Evolutionary conservation across 1,284 basidiomycete genomes (phyloP).

Genomic region (Leccinum solheimii): DNA sequence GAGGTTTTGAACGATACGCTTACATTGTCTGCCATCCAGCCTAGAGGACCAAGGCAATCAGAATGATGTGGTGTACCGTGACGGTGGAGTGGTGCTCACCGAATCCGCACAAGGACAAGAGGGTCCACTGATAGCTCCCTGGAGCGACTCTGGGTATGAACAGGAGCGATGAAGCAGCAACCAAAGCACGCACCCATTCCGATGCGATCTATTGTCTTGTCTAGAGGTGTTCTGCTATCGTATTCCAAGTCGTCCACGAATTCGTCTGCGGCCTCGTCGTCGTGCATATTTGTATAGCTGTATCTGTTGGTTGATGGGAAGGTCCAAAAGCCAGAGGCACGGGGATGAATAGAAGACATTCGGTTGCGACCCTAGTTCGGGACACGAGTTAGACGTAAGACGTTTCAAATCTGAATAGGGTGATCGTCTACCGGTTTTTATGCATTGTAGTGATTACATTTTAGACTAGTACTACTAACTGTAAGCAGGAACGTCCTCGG

Average conservation of each 20-base stretch:
- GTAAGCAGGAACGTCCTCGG: neutral
- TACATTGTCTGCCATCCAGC: conserved; percentile 87
- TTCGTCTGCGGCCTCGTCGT: conserved; percentile 37
- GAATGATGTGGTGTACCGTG: neutral
- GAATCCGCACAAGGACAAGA: conserved; percentile 82
- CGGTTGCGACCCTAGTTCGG: neutral
- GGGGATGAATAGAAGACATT: conserved; percentile 45
- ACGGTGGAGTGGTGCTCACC: conserved; percentile 50
- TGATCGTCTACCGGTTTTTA: too few species aligned
- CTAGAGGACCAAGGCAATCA: conserved; percentile 37
- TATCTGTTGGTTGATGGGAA: conserved; percentile 31
- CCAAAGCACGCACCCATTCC: conserved; percentile 71
- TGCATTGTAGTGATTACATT: neutral
- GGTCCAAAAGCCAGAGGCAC: conserved; percentile 50
- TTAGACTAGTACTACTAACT: conserved; percentile 7
- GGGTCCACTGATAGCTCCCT: conserved; percentile 79
- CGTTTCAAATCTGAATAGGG: conserved; percentile 1
- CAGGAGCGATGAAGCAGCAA: neutral
- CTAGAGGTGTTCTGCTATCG: conserved; percentile 70
- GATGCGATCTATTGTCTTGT: conserved; percentile 85
- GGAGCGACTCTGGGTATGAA: conserved; percentile 3
- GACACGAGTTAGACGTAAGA: conserved; percentile 19
- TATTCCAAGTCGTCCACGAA: conserved; percentile 35
- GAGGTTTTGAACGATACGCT: conserved; percentile 28
- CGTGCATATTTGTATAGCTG: conserved; percentile 36